A percentile compares a stretch with the other conserved stretches of the same genome.
These are phyloP conservation scores for Pleurozium schreberi DNA, from an alignment of 225 moss, liverwort and hornwort genomes.

Conservation along the genomic window DNA sequence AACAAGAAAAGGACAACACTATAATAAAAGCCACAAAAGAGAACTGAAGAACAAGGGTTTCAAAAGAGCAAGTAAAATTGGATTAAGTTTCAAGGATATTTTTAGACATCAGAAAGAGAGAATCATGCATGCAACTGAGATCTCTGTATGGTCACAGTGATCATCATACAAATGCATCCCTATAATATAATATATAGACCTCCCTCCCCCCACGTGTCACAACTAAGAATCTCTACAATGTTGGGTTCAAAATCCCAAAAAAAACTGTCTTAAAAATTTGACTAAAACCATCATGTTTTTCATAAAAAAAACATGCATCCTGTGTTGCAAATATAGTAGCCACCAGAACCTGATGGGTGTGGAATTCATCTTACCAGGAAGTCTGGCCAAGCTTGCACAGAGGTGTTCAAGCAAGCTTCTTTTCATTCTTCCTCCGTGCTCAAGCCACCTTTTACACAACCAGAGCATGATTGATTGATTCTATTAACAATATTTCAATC, in stretches of 20 bases:
- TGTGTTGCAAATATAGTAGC: background rate
- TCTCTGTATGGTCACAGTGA: background rate
- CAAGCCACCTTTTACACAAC: slow-evolving; percentile 48
- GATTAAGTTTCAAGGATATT: background rate
- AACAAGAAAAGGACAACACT: background rate
- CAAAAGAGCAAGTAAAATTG: background rate
- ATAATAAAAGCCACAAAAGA: background rate
- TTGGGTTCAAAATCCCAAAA: background rate
- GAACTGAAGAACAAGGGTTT: background rate
- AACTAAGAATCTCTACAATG: background rate
- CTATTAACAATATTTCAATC: background rate
- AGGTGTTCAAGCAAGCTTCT: slow-evolving; percentile 31
- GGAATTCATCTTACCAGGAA: slow-evolving; percentile 40
- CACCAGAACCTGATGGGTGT: background rate
- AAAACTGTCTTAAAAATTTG: background rate
- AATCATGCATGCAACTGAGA: background rate
- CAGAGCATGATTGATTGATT: background rate
- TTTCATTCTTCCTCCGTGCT: slow-evolving; percentile 46
- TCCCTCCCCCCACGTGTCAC: background rate
- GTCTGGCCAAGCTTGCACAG: slow-evolving; percentile 51
- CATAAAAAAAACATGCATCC: background rate
- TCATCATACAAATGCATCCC: background rate
- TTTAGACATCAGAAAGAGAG: background rate
- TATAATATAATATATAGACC: too few relatives aligned
- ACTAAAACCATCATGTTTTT: background rate